Percentiles rank a stretch among this genome's conserved stretches.
These are phyloP conservation scores for Scheffersomyces titani DNA, from an alignment of 1,139 yeast genomes.

Conservation along the genomic window DNA sequence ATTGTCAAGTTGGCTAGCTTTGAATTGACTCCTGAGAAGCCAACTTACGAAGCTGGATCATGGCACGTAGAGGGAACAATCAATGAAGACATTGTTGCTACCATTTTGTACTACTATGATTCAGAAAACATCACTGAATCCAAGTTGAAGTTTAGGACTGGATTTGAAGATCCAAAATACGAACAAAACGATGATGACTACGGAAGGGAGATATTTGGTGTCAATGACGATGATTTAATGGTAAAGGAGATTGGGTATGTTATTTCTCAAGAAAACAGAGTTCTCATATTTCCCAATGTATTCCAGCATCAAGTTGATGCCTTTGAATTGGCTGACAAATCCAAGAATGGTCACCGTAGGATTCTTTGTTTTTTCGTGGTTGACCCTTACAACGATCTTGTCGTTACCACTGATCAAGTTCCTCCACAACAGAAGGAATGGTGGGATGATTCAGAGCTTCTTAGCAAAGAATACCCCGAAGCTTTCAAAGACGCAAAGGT, in stretches of 20 bases:
- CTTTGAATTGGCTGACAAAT: constrained; percentile 32
- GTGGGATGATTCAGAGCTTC: constrained; percentile 20
- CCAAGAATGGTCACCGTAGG: constrained; percentile 36
- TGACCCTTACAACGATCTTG: constrained; percentile 33
- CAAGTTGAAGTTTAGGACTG: constrained; percentile 28
- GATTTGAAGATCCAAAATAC: constrained; percentile 33
- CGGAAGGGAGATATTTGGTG: constrained; percentile 25
- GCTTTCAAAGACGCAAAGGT: background rate
- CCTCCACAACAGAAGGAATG: constrained; percentile 41
- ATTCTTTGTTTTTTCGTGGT: constrained; percentile 39
- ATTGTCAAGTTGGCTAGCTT: constrained; percentile 41
- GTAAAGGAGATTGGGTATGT: constrained; percentile 22
- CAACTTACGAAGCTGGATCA: constrained; percentile 37
- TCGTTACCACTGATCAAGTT: constrained; percentile 30
- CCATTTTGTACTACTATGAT: constrained; percentile 42
- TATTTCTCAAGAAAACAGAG: constrained; percentile 23
- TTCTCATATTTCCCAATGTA: constrained; percentile 38
- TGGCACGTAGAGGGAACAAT: constrained; percentile 47
- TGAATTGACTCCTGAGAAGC: constrained; percentile 39
- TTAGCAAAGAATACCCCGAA: background rate
- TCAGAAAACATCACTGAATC: constrained; percentile 38
- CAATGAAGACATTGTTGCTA: constrained; percentile 42
- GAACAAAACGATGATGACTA: constrained; percentile 34
- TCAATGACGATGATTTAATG: constrained; percentile 28
- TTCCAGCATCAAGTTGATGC: constrained; percentile 40